phyloP scores from a whole-genome alignment of 768 basidiomycete genomes.

The Lactarius sp. region DNA sequence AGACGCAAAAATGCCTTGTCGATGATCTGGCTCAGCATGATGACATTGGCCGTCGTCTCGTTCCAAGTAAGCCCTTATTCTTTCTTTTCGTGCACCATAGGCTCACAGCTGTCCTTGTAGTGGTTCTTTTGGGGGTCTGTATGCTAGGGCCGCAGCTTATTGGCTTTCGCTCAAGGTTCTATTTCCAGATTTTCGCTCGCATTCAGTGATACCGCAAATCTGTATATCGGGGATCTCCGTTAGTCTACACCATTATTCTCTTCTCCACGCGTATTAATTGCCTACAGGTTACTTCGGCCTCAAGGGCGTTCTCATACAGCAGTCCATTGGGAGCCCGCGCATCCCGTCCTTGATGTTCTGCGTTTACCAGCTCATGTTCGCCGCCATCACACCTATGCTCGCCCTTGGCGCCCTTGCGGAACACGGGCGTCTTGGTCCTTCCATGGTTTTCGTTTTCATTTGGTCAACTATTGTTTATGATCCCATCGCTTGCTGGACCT shows the following conservation, averaged over 20 bases:
- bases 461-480: slow-evolving; percentile 91
- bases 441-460: slow-evolving; percentile 83
- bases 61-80: slow-evolving; percentile 56
- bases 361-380: slow-evolving; percentile 89
- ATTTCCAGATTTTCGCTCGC: slow-evolving; percentile 62
- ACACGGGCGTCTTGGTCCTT: slow-evolving; percentile 76
- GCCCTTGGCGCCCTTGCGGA: slow-evolving; percentile 93
- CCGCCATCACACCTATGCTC: slow-evolving; percentile 84
- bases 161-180: background rate
- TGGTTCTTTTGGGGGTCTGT: slow-evolving; percentile 92
- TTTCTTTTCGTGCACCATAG: background rate
- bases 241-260: slow-evolving; percentile 28
- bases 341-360: slow-evolving; percentile 75
- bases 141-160: background rate
- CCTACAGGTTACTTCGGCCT: slow-evolving; percentile 74
- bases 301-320: slow-evolving; percentile 67
- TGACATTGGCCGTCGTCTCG: slow-evolving; percentile 70
- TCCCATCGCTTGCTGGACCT: slow-evolving; percentile 95
- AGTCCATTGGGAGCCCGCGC: slow-evolving; percentile 64
- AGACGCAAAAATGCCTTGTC: slow-evolving; percentile 90
- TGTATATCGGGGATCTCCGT: slow-evolving; percentile 87
- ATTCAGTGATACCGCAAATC: slow-evolving; percentile 69
- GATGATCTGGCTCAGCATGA: slow-evolving; percentile 80
- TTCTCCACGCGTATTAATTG: background rate
- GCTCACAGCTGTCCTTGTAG: slow-evolving; percentile 38